Evolutionary conservation across 2,329 filamentous ascomycete species (phyloP).

Genomic region (Talaromyces sp.): DNA sequence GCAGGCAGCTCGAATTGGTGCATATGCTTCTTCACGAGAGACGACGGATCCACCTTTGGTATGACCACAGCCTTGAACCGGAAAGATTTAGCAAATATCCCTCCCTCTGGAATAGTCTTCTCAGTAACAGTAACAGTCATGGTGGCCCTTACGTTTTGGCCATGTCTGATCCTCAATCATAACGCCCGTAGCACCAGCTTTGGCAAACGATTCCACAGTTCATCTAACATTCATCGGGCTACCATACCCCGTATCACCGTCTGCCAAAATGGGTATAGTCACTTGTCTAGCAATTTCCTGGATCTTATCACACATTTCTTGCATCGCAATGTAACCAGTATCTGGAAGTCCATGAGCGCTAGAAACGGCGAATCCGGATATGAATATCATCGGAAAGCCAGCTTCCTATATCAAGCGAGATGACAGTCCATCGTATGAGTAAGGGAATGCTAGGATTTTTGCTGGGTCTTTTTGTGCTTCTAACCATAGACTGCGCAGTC

Average conservation of each 20-base stretch:
- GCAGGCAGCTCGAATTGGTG: slow-evolving; percentile 29
- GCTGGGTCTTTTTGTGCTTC: slow-evolving; percentile 43
- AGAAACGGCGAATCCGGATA: slow-evolving; percentile 46
- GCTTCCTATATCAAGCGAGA: slow-evolving; percentile 49
- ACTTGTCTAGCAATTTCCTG: slow-evolving; percentile 43
- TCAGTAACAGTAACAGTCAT: neutral
- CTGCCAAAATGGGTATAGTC: slow-evolving; percentile 53
- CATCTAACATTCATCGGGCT: slow-evolving; percentile 18
- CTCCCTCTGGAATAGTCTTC: no score
- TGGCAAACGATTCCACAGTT: slow-evolving; percentile 39
- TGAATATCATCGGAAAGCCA: slow-evolving; percentile 49
- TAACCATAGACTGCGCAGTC: slow-evolving; percentile 40
- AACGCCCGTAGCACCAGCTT: slow-evolving; percentile 51
- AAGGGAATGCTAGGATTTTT: slow-evolving; percentile 48
- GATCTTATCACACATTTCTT: slow-evolving; percentile 49
- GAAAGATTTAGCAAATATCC: neutral
- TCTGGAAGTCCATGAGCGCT: slow-evolving; percentile 46
- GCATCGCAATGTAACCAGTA: slow-evolving; percentile 52
- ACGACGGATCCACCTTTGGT: slow-evolving; percentile 38
- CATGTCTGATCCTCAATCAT: slow-evolving; percentile 56
- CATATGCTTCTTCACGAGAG: slow-evolving; percentile 25
- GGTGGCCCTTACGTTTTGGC: slow-evolving; percentile 37
- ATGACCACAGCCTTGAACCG: slow-evolving; percentile 41
- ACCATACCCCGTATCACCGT: slow-evolving; percentile 56
- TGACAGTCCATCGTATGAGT: slow-evolving; percentile 47